Evolutionary conservation across 1,139 yeast species (phyloP), one percentile per base, ranked within the genome.

Genomic region (Zygosaccharomyces pseudobailii): DNA sequence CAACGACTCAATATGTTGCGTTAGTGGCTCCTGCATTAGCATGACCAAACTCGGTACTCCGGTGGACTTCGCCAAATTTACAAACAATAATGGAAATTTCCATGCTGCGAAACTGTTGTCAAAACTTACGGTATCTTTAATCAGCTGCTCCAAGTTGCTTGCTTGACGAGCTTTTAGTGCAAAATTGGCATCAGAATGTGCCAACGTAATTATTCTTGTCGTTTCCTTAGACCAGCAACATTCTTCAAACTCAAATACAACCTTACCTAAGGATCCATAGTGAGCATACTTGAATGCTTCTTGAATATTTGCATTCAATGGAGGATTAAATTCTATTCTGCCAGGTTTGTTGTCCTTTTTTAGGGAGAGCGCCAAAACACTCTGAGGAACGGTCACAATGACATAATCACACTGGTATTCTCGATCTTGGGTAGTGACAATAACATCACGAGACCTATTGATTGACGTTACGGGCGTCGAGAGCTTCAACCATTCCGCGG

Each of bases 211-310:
- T 22, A 56, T 46, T 34, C 55, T 55, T 1, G 65, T 51, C 22
- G 57, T 53, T 39, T 68, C 63, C 3, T 57, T 59, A 45, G 79
- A 76, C 96, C 96, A 87, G 74, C 86, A 85, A 1, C 76, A 69
- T 1, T 65, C 51, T 9, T 78, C 81, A 60, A 87, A 88, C 61
- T 85, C 94, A 54, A 88, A 74, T 0, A 85, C 70, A 5, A 86
- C 82, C 65, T 88, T 88, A 0, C 96, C 96, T 43, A 88, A 67
- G 0, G 86, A 78, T 0, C 88, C 90, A 63, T 80, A 82, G 55
- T 82, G 83, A 50, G 84, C 72, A 3, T 68, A 70, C 0, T 67
- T 54, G 6, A 86, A 63, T 0, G 87, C 73, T 0, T 68, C 68
- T 1, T 55, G 52, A 17, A 87, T 69, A 0, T 59, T 53, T 1